Percentiles rank a stretch among this genome's conserved stretches.
These are phyloP conservation scores for Dalbergia oliveri DNA, from an alignment of 306 rosid species.

Conservation along the genomic window DNA sequence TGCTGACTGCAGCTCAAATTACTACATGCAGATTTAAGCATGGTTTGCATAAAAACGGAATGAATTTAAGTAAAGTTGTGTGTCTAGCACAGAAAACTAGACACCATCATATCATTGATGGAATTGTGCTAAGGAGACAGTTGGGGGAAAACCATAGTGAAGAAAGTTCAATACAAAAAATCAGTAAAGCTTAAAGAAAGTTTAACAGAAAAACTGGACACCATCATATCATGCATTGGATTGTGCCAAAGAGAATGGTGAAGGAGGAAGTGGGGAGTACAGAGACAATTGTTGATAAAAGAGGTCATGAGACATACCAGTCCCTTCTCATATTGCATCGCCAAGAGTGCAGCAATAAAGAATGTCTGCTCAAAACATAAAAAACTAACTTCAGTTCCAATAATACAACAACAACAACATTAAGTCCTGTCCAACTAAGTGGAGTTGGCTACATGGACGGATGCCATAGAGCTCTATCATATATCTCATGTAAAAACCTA, in stretches of 20 bases:
- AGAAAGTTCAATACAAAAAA: not conserved
- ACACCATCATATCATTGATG: constrained; percentile 9
- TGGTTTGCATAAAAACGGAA: not conserved
- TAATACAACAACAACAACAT: not conserved
- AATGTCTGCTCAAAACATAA: constrained; percentile 78
- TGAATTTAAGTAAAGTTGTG: not conserved
- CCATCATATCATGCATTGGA: constrained; percentile 6
- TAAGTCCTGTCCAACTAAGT: too few relatives aligned
- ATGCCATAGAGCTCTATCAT: too few relatives aligned
- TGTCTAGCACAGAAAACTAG: not conserved
- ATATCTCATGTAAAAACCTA: too few relatives aligned
- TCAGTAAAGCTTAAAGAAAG: constrained; percentile 11
- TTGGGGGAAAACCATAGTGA: constrained; percentile 10
- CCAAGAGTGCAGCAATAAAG: constrained; percentile 98
- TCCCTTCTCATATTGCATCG: constrained; percentile 94
- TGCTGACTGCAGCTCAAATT: not conserved
- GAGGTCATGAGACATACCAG: constrained; percentile 64
- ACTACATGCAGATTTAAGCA: constrained; percentile 11
- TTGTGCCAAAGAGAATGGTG: not conserved
- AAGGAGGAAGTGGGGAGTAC: not conserved
- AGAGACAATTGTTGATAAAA: constrained; percentile 18
- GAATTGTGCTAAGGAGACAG: not conserved
- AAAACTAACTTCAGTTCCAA: constrained; percentile 39
- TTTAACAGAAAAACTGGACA: constrained; percentile 14
- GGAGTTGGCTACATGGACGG: too few relatives aligned